These are phyloP conservation scores for Pythium volutum DNA, from an alignment of 352 stramenopile species.

Conservation along the genomic window DNA sequence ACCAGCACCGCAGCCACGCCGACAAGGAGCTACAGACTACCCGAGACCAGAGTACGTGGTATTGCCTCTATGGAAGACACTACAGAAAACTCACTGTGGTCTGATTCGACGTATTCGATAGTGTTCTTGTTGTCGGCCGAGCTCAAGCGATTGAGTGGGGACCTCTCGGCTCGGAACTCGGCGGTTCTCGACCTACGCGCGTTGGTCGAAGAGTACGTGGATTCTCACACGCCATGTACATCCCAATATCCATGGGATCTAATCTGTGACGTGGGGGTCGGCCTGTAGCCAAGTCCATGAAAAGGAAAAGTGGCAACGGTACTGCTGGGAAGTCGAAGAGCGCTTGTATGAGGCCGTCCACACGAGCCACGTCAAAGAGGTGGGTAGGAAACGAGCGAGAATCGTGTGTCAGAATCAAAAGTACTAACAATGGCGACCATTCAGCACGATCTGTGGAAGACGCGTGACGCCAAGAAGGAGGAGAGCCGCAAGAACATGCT, in stretches of 20 bases:
- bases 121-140: slow-evolving; percentile 16
- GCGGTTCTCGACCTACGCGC: slow-evolving; percentile 49
- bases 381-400: slow-evolving; percentile 8
- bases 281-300: slow-evolving; percentile 54
- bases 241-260: too few relatives aligned
- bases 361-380: slow-evolving; percentile 55
- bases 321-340: slow-evolving; percentile 77
- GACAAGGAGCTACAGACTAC: slow-evolving; percentile 31
- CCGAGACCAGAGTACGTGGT: slow-evolving; percentile 32
- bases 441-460: slow-evolving; percentile 64
- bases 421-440: background rate
- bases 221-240: too few relatives aligned
- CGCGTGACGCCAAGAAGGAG: slow-evolving; percentile 65
- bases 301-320: slow-evolving; percentile 74
- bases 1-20: slow-evolving; percentile 28
- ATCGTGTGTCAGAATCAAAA: background rate
- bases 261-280: background rate
- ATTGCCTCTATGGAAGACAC: background rate
- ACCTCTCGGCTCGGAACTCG: slow-evolving; percentile 31
- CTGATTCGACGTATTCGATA: background rate
- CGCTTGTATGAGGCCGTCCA: slow-evolving; percentile 54
- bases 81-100: too few relatives aligned
- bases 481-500: slow-evolving; percentile 67
- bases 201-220: slow-evolving; percentile 59
- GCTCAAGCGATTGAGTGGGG: slow-evolving; percentile 28